Conservation (phyloP, 306 rosid species). For the Sphenostylis stenocarpa region DNA sequence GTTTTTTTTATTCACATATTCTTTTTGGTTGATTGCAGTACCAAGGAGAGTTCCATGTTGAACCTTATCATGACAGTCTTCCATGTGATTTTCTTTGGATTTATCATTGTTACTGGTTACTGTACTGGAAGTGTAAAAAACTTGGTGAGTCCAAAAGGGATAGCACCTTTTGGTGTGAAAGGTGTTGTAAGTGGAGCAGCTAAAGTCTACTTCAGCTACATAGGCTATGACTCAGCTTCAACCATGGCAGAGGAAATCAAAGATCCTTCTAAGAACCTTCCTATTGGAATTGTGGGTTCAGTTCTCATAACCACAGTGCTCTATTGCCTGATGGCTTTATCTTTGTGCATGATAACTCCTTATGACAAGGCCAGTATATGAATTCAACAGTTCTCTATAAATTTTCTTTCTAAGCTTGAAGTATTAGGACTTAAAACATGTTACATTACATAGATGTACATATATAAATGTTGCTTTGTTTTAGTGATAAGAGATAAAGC, state of each 20-base stretch:
- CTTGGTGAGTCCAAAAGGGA: conserved; percentile 69
- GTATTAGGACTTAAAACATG: neutral
- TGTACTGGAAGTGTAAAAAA: conserved; percentile 64
- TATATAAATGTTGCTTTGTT: neutral
- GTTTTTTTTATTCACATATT: neutral
- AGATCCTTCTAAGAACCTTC: conserved; percentile 69
- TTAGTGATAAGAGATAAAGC: neutral
- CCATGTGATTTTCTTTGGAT: conserved; percentile 87
- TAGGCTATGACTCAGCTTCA: conserved; percentile 95
- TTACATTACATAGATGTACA: no score
- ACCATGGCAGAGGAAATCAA: conserved; percentile 91
- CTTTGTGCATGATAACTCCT: conserved; percentile 78
- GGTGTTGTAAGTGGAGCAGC: conserved; percentile 89
- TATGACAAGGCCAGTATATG: conserved; percentile 54
- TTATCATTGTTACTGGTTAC: conserved; percentile 72
- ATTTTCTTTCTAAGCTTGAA: neutral
- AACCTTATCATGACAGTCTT: conserved; percentile 82
- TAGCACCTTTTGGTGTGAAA: conserved; percentile 71
- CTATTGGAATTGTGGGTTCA: conserved; percentile 88
- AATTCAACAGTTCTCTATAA: neutral
- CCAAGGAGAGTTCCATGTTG: conserved; percentile 86
- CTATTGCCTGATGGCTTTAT: conserved; percentile 85
- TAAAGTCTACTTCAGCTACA: conserved; percentile 80
- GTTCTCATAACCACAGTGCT: conserved; percentile 78
- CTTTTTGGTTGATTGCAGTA: conserved; percentile 50